Evolutionary conservation across 768 basidiomycete genomes (phyloP), one percentile per base, ranked within the genome.

Genomic region (Nidularia pulvinata): DNA sequence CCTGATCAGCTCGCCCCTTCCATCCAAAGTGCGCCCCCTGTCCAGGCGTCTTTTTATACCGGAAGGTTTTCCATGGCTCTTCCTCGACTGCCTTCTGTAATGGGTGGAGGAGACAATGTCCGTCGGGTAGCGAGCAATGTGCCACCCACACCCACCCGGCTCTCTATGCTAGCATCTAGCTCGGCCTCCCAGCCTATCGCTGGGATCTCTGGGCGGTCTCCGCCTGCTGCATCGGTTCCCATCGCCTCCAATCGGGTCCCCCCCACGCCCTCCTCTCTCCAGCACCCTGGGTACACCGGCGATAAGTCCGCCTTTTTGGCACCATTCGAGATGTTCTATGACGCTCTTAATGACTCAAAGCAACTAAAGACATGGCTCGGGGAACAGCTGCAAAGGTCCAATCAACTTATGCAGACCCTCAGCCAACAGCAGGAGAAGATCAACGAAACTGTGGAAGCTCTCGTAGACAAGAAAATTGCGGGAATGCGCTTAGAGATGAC

Each of bases 321-420:
- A 0, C 91, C 90, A 2, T 95, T 94, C 59, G 89, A 88, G 61
- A 68, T 79, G 49, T 94, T 95, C 68, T 95, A 93, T 64, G 91
- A 94, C 55, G 86, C 91, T 3, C 81, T 95, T 33, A 80, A 85
- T 51, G 93, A 93, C 65, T 85, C 88, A 13, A 86, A 83, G 62
- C 83, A 90, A 62, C 80, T 94, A 53, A 92, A 93, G 70, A 61
- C 66, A 36, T 91, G 91, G 86, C 76, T 94, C 6, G 73, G 77
- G 22, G 88, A 89, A 45, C 91, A 93, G 68, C 70, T 93, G 34
- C 78, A 82, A 57, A 82, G 80, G 63, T 84, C 86, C 35, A 82
- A 79, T 51, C 58, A 79, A 11, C 74, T 88, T 33, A 73, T 84
- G 54, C 73, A 77, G 56, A 72, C 69, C 22, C 65, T 84, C 51